Base-by-base conservation (phyloP, 257 asterid species). In the Solanum commersonii region DNA sequence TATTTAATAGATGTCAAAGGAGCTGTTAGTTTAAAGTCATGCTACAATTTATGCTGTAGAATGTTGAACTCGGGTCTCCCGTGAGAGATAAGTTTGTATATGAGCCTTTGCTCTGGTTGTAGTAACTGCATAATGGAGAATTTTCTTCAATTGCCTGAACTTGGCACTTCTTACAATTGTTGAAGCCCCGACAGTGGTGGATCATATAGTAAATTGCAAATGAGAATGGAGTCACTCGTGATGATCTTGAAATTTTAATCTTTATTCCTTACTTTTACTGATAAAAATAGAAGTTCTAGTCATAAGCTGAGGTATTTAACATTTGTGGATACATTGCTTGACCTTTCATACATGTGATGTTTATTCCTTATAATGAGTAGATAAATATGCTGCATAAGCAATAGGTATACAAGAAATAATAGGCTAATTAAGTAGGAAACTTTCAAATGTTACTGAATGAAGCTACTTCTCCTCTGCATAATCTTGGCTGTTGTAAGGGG, bases 401-500 rank as follows among this genome's bases (percentile, higher is more conserved):
- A 22, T 38, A 63, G 81, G 40, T 49, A 79, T 23, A 77, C 35
- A 78, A 56, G 6, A 38, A 89, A 74, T 46, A 46, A 82, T 63
- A 44, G 49, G 37, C 20, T 18, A 49, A 82, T 31, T 5, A 46
- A 82, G 70, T 31, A 29, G 86, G 20, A 10, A 29, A 49, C 9
- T 29, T 49, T 82, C 44, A 31, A 56, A 82, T 79, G 10, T 79
- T 27, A 44, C 14, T 46, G 40, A 81, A 29, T 46, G 68, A 49
- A 22, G 31, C 68, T 82, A 82, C 44, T 92, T 77, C 79, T 92
- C 84, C 49, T 92, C 93, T 52, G 89, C 87, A 44, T 96, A 96
- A 70, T 96, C 99, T 90, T 92, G 96, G 92, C 98, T 94, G 89
- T 90, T 93, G 88, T 96, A 96, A 67, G 99, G 98, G 91, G 96